These are phyloP conservation scores for Alternaria hordeiaustralica DNA, from an alignment of 2,329 filamentous ascomycete species.

Conservation along the genomic window DNA sequence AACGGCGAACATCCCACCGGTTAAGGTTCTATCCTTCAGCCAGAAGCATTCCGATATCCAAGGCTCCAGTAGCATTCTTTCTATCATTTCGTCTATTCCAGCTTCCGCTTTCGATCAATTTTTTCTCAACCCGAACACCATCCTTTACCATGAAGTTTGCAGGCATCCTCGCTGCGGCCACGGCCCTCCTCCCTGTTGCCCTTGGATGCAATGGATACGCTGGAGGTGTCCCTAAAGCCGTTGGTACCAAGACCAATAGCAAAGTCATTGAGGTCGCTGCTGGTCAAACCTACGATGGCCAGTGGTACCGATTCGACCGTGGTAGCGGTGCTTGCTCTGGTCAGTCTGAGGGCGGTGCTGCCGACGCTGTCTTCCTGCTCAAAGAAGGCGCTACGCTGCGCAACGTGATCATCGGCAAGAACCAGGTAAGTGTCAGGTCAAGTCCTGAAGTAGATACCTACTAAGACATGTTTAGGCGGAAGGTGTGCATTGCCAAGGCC, in stretches of 20 bases:
- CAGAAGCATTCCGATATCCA: slow-evolving; percentile 4
- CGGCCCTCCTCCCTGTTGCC: slow-evolving; percentile 27
- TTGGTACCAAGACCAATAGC: slow-evolving; percentile 35
- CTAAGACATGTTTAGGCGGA: slow-evolving; percentile 42
- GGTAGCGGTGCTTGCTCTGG: slow-evolving; percentile 32
- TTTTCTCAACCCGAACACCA: background rate
- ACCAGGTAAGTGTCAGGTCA: slow-evolving; percentile 36
- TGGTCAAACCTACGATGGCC: slow-evolving; percentile 30
- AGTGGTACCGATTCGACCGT: slow-evolving; percentile 36
- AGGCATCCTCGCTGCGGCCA: slow-evolving; percentile 17
- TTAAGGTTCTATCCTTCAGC: slow-evolving; percentile 3
- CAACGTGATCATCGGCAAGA: slow-evolving; percentile 61
- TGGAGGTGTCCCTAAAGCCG: slow-evolving; percentile 31
- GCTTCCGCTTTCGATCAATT: background rate
- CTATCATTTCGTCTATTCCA: background rate
- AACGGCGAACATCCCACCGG: background rate
- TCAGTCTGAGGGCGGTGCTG: slow-evolving; percentile 26
- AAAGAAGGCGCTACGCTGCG: slow-evolving; percentile 57
- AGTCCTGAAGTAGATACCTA: background rate
- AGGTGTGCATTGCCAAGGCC: slow-evolving; percentile 58
- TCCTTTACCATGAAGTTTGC: slow-evolving; percentile 24
- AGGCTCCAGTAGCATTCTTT: background rate
- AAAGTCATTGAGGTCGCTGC: slow-evolving; percentile 34
- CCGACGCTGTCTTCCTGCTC: slow-evolving; percentile 54
- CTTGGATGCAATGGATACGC: slow-evolving; percentile 36